Percentiles rank a stretch among this genome's conserved stretches.
phyloP scores from a whole-genome alignment of 2,329 filamentous ascomycete species.

The Emmonsia crescens region DNA sequence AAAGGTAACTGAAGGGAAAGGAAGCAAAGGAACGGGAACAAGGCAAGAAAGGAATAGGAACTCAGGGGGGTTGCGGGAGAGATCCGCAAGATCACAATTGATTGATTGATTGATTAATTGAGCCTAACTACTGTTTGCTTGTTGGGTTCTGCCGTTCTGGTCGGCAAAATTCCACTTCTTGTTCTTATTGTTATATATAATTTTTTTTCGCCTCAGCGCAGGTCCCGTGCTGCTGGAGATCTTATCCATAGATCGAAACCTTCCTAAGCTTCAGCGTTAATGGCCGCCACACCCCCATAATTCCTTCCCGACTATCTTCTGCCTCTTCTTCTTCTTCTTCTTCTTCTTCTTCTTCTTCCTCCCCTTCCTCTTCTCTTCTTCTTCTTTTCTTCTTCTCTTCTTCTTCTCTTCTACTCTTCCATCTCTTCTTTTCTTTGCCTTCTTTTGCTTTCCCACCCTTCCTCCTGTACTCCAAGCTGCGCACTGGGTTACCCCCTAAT shows the following conservation, averaged over 20 bases:
- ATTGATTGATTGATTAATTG: background rate
- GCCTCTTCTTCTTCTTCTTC: slow-evolving; percentile 7
- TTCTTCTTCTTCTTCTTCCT: slow-evolving; percentile 5
- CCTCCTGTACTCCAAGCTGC: background rate
- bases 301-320: slow-evolving; percentile 4
- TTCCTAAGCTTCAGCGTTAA: background rate
- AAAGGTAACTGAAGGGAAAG: background rate
- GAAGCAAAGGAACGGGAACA: background rate
- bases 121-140: background rate
- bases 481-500: background rate
- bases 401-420: slow-evolving; percentile 3
- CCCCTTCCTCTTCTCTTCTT: slow-evolving; percentile 2
- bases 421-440: background rate
- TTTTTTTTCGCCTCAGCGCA: slow-evolving; percentile 1
- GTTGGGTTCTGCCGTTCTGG: background rate
- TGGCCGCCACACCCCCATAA: background rate
- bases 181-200: background rate
- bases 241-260: slow-evolving; percentile 3
- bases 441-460: background rate
- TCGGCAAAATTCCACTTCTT: background rate
- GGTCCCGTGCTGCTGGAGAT: background rate
- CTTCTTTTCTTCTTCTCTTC: background rate
- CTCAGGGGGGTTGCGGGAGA: background rate
- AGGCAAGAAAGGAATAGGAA: background rate
- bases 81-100: background rate